Evolutionary conservation across 2,329 filamentous ascomycete species (phyloP).

Genomic region (Hymenoscyphus repandus): DNA sequence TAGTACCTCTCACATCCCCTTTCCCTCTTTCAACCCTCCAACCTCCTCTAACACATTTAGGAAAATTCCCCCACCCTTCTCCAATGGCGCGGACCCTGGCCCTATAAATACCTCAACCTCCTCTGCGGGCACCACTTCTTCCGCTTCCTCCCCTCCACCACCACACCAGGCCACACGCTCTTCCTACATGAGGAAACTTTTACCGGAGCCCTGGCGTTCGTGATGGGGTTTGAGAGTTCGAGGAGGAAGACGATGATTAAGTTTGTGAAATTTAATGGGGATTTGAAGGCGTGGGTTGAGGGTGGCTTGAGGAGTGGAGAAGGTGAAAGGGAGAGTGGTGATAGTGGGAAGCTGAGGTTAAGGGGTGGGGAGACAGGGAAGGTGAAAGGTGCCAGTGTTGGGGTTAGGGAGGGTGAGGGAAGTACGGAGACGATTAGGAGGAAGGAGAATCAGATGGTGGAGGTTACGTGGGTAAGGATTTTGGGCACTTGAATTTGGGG

Average conservation of each 20-base stretch:
- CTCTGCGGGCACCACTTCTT: conserved; percentile 1
- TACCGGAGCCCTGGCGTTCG: background rate
- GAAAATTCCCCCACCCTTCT: background rate
- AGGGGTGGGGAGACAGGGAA: background rate
- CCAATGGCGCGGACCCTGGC: conserved; percentile 5
- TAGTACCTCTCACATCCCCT: background rate
- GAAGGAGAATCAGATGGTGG: too few relatives aligned
- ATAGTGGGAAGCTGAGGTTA: background rate
- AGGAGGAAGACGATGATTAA: background rate
- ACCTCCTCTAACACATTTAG: background rate
- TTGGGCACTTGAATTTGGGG: too few relatives aligned
- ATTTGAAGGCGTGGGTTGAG: conserved; percentile 2
- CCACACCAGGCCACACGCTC: background rate
- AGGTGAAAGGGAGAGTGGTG: background rate
- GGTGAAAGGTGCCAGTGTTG: background rate
- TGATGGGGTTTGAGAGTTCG: background rate
- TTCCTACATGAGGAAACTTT: conserved; percentile 1
- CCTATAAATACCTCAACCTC: conserved; percentile 1
- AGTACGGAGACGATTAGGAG: background rate
- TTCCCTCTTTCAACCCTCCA: background rate
- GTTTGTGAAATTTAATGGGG: background rate
- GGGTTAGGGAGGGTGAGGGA: background rate
- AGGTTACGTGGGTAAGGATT: too few relatives aligned
- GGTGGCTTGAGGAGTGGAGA: background rate
- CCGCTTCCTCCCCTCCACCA: background rate